phyloP scores from a whole-genome alignment of 2,329 filamentous ascomycete species.

The Bisporella sp. region DNA sequence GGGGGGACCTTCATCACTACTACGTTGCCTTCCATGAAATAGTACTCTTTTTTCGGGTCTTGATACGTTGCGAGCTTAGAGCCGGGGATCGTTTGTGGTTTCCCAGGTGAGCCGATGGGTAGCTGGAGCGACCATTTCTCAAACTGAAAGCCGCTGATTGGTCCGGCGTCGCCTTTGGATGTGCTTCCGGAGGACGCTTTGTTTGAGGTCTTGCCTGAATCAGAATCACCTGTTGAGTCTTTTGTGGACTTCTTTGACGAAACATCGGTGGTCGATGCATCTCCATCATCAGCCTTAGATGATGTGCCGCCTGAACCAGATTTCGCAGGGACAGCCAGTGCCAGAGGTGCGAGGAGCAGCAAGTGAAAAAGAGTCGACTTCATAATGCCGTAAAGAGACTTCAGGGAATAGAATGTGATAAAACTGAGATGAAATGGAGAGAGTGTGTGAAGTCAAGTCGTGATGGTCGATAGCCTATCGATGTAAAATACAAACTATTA shows the following conservation, averaged over 20 bases:
- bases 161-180: background rate
- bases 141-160: slow-evolving; percentile 21
- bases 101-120: slow-evolving; percentile 27
- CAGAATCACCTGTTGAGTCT: background rate
- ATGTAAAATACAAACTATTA: too few relatives aligned
- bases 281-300: background rate
- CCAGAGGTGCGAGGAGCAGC: background rate
- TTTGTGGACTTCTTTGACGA: background rate
- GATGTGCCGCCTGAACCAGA: background rate
- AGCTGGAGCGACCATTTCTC: slow-evolving; percentile 32
- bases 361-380: too few relatives aligned
- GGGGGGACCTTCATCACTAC: slow-evolving; percentile 34
- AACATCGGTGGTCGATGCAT: background rate
- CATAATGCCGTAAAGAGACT: too few relatives aligned
- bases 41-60: slow-evolving; percentile 23
- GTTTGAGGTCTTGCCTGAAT: background rate
- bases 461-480: too few relatives aligned
- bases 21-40: slow-evolving; percentile 28
- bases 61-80: slow-evolving; percentile 29
- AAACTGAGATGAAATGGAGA: too few relatives aligned
- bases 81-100: slow-evolving; percentile 25
- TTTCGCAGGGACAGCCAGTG: background rate
- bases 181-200: background rate
- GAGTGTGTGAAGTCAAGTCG: too few relatives aligned
- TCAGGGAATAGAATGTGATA: too few relatives aligned